These are phyloP conservation scores for Gyromitra esculenta DNA, from an alignment of 2,329 filamentous ascomycete genomes.

Conservation along the genomic window DNA sequence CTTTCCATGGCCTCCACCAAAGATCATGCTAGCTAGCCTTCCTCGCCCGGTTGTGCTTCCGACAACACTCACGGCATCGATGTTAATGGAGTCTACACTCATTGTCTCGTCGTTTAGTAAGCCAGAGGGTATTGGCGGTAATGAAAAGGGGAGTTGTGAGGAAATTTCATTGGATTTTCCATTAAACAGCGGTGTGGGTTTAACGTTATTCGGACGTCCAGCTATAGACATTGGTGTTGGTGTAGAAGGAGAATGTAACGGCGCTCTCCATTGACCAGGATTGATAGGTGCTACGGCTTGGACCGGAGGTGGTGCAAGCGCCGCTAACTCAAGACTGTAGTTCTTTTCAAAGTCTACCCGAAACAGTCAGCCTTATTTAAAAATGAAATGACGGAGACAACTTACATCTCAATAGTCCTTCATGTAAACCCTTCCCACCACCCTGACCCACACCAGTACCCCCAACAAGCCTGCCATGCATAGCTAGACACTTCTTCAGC, in stretches of 20 bases:
- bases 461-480: slow-evolving; percentile 73
- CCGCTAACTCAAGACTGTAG: slow-evolving; percentile 62
- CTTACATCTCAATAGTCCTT: slow-evolving; percentile 74
- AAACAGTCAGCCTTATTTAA: slow-evolving; percentile 68
- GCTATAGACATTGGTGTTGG: slow-evolving; percentile 29
- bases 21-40: slow-evolving; percentile 55
- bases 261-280: slow-evolving; percentile 49
- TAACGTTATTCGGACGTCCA: slow-evolving; percentile 3
- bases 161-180: slow-evolving; percentile 8
- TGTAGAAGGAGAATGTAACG: slow-evolving; percentile 33
- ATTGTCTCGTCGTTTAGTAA: slow-evolving; percentile 19
- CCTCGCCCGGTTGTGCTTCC: slow-evolving; percentile 42
- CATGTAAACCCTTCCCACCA: slow-evolving; percentile 61
- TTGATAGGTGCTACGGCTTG: slow-evolving; percentile 24
- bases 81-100: slow-evolving; percentile 33
- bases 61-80: slow-evolving; percentile 38
- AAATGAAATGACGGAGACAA: slow-evolving; percentile 67
- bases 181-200: slow-evolving; percentile 46
- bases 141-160: slow-evolving; percentile 13
- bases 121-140: slow-evolving; percentile 19
- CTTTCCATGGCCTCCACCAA: slow-evolving; percentile 49
- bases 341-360: slow-evolving; percentile 66
- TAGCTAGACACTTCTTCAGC: slow-evolving; percentile 80
- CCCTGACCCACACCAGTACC: slow-evolving; percentile 64
- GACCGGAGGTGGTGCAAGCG: slow-evolving; percentile 58